Percentiles rank a stretch among this genome's conserved stretches.
These are phyloP conservation scores for Talaromyces islandicus DNA, from an alignment of 2,329 filamentous ascomycete genomes.

Conservation along the genomic window DNA sequence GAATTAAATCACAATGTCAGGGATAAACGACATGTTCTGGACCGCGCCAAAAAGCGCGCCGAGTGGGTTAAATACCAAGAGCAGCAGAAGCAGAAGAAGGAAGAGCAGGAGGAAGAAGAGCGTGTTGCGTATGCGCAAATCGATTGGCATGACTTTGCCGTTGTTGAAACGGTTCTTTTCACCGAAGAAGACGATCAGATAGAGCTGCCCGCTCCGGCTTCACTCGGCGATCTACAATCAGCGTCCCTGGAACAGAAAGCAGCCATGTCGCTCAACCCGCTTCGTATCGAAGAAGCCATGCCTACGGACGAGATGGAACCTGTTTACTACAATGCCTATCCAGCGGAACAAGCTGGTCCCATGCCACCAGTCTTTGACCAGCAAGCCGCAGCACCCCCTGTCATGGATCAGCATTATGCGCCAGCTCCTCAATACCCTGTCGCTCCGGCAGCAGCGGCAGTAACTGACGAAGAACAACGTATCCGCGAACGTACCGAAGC, in stretches of 20 bases:
- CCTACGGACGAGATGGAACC: constrained; percentile 62
- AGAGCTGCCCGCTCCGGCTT: constrained; percentile 82
- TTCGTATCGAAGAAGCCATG: constrained; percentile 92
- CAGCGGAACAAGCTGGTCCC: constrained; percentile 32
- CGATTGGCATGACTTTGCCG: constrained; percentile 96
- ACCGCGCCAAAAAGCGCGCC: constrained; percentile 75
- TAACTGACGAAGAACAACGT: constrained; percentile 58
- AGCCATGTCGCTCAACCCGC: constrained; percentile 72
- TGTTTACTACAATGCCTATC: constrained; percentile 49
- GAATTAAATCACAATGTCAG: constrained; percentile 69
- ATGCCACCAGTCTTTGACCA: constrained; percentile 21
- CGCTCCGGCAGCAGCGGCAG: constrained; percentile 33
- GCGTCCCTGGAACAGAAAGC: constrained; percentile 94
- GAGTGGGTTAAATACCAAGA: constrained; percentile 84
- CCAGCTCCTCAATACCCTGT: constrained; percentile 23
- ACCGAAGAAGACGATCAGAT: constrained; percentile 80
- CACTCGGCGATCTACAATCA: constrained; percentile 84
- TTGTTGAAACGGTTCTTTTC: constrained; percentile 92
- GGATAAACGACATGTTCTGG: constrained; percentile 74
- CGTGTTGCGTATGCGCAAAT: constrained; percentile 74
- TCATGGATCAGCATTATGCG: constrained; percentile 1
- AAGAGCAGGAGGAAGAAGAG: constrained; percentile 80
- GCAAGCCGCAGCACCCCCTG: constrained; percentile 24
- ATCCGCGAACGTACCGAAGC: constrained; percentile 54
- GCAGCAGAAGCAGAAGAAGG: constrained; percentile 78